Evolutionary conservation across 2,329 filamentous ascomycete genomes (phyloP).

Genomic region (Colletotrichum aenigma): DNA sequence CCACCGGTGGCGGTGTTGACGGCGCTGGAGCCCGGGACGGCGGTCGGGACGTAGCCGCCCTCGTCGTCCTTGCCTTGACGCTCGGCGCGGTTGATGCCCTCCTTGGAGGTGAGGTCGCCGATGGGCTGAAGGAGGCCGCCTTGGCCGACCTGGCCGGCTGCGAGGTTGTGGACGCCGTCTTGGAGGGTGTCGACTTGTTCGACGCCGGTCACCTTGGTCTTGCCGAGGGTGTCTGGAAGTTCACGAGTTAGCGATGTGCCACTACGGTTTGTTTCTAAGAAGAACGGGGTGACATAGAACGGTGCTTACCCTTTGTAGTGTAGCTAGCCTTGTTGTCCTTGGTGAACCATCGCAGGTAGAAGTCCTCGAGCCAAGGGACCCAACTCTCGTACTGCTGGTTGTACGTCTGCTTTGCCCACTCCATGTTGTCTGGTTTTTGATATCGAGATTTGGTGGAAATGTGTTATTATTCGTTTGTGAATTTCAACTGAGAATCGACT

Average conservation of each 20-base stretch:
- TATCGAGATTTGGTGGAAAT: not conserved
- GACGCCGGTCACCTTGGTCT: constrained; percentile 72
- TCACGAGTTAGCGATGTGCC: not conserved
- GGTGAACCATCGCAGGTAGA: constrained; percentile 74
- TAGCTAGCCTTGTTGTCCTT: constrained; percentile 80
- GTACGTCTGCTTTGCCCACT: constrained; percentile 68
- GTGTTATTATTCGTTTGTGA: not conserved
- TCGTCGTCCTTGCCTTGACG: constrained; percentile 66
- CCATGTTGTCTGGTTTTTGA: constrained; percentile 34
- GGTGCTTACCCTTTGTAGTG: constrained; percentile 65
- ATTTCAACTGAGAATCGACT: not conserved
- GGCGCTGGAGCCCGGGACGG: constrained; percentile 31
- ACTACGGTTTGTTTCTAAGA: rapidly evolving
- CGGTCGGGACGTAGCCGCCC: constrained; percentile 48
- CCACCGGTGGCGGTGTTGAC: constrained; percentile 29
- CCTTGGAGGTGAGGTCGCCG: constrained; percentile 65
- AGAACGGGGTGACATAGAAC: too few species aligned
- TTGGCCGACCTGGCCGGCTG: constrained; percentile 68
- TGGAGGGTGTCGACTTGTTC: constrained; percentile 71
- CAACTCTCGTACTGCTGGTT: constrained; percentile 75
- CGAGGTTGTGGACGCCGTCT: constrained; percentile 68
- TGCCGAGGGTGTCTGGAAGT: constrained; percentile 64
- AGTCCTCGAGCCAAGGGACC: constrained; percentile 79
- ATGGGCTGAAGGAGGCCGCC: constrained; percentile 69
- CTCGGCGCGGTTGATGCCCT: constrained; percentile 70